Evolutionary conservation across 1,284 basidiomycete species (phyloP).

Genomic region (Sporisorium exsertum): DNA sequence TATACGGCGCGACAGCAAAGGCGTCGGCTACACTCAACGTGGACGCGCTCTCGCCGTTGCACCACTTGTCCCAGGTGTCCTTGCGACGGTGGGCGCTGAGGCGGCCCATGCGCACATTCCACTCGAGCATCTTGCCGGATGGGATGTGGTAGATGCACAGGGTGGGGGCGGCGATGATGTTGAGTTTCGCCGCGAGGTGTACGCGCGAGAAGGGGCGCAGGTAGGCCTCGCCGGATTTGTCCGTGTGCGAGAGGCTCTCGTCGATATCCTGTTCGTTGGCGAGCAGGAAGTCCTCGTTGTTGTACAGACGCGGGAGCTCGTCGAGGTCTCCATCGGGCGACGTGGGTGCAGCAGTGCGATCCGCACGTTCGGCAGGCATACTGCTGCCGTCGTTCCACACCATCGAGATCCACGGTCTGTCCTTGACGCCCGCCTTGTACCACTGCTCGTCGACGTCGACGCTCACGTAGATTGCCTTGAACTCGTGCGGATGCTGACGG

Average conservation of each 20-base stretch:
- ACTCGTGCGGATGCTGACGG: slow-evolving; percentile 63
- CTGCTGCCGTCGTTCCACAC: slow-evolving; percentile 70
- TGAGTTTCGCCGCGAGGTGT: slow-evolving; percentile 68
- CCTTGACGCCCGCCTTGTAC: slow-evolving; percentile 65
- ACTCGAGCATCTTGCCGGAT: slow-evolving; percentile 63
- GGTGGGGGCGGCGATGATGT: slow-evolving; percentile 68
- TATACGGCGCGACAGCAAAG: slow-evolving; percentile 41
- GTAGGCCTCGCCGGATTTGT: slow-evolving; percentile 66
- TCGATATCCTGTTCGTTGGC: slow-evolving; percentile 70
- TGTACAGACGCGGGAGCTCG: slow-evolving; percentile 51
- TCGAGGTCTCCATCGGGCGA: slow-evolving; percentile 22
- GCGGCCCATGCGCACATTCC: slow-evolving; percentile 60
- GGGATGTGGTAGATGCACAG: slow-evolving; percentile 68
- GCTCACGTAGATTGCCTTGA: slow-evolving; percentile 69
- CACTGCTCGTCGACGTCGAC: slow-evolving; percentile 67
- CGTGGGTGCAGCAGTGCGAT: slow-evolving; percentile 26
- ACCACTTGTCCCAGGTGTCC: slow-evolving; percentile 66
- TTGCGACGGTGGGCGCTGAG: slow-evolving; percentile 17
- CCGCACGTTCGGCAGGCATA: slow-evolving; percentile 38
- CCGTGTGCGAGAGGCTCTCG: slow-evolving; percentile 59
- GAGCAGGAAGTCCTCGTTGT: slow-evolving; percentile 69
- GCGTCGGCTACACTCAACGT: slow-evolving; percentile 52
- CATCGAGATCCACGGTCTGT: slow-evolving; percentile 68
- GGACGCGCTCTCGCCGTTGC: slow-evolving; percentile 57
- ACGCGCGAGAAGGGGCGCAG: slow-evolving; percentile 70